Conservation (phyloP, 2,329 filamentous ascomycete species). For the Fusarium sp. region DNA sequence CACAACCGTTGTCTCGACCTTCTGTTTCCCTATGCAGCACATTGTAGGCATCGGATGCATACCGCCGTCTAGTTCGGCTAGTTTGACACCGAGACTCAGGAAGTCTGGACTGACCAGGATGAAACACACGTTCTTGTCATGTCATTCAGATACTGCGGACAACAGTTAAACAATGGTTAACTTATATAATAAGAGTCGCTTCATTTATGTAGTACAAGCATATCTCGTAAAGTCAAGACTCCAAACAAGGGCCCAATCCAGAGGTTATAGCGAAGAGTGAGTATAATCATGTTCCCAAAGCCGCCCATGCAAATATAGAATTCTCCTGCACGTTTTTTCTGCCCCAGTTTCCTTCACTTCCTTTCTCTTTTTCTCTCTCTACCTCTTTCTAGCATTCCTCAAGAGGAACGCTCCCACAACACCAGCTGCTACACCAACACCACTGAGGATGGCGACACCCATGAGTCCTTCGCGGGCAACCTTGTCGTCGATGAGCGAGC, state of each 20-base stretch:
- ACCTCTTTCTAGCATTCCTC: conserved; percentile 75
- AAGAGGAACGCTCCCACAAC: conserved; percentile 90
- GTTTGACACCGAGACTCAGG: not conserved
- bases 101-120: not conserved
- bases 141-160: too few species aligned
- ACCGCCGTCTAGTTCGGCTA: not conserved
- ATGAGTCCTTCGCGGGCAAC: conserved; percentile 94
- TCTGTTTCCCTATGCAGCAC: not conserved
- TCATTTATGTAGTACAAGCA: conserved; percentile 44
- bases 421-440: conserved; percentile 92
- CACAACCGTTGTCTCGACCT: not conserved
- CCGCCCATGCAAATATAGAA: conserved; percentile 25
- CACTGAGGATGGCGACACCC: conserved; percentile 94
- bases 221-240: conserved; percentile 38
- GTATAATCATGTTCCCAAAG: conserved; percentile 28
- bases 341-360: not conserved
- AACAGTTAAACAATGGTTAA: conserved; percentile 6
- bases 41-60: not conserved
- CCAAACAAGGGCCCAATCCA: conserved; percentile 25
- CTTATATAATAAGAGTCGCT: conserved; percentile 34
- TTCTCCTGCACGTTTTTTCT: conserved; percentile 6
- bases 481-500: conserved; percentile 92
- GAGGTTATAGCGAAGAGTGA: conserved; percentile 28
- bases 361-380: conserved; percentile 22
- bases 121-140: not conserved